These are phyloP conservation scores for Gigaspora rosea DNA, from an alignment of 192 early-diverging fungal genomes.

Conservation along the genomic window DNA sequence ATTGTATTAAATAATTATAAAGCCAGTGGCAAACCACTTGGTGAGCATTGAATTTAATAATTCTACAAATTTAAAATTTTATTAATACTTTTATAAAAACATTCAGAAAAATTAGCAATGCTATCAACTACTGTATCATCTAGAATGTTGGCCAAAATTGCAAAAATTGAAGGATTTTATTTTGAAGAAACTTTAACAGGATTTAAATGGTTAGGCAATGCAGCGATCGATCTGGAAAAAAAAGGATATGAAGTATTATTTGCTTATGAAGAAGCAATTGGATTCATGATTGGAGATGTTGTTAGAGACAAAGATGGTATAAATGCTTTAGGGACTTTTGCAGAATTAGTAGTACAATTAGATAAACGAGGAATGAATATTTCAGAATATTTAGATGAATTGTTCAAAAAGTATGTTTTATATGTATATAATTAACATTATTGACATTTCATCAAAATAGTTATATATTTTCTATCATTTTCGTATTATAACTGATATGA, in stretches of 20 bases:
- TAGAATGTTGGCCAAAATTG: conserved; percentile 78
- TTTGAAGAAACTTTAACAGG: conserved; percentile 94
- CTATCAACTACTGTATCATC: conserved; percentile 87
- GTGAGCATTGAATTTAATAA: conserved; percentile 4
- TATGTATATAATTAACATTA: background rate
- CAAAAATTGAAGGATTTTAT: conserved; percentile 69
- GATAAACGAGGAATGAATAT: conserved; percentile 64
- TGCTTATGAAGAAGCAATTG: conserved; percentile 95
- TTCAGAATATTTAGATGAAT: conserved; percentile 66
- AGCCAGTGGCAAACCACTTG: conserved; percentile 45
- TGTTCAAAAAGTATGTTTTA: conserved; percentile 65
- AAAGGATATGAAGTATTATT: conserved; percentile 73
- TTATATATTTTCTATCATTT: background rate
- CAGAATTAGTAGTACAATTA: conserved; percentile 71
- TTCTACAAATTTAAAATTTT: conserved; percentile 4
- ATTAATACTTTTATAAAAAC: background rate
- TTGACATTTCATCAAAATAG: background rate
- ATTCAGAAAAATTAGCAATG: conserved; percentile 67
- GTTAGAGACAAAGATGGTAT: conserved; percentile 95
- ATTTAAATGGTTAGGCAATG: conserved; percentile 95
- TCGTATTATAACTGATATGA: background rate
- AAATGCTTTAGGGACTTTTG: conserved; percentile 77
- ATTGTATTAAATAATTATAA: conserved; percentile 59
- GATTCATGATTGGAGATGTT: conserved; percentile 75
- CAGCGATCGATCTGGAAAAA: conserved; percentile 65